phyloP scores from a whole-genome alignment of 148 eudicot genomes.

The Polygonum maritimum region DNA sequence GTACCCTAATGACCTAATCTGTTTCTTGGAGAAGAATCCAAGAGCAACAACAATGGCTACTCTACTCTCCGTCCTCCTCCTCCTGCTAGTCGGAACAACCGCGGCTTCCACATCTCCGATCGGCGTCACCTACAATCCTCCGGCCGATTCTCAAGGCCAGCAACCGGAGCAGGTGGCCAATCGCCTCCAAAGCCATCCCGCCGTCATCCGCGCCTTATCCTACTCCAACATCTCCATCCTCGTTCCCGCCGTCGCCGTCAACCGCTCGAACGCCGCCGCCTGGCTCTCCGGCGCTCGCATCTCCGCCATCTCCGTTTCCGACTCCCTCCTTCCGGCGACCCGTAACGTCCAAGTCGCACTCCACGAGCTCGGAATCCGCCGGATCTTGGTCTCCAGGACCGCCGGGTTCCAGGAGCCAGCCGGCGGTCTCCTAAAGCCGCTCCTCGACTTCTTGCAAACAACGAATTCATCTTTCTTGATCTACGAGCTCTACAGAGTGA shows the following conservation, averaged over 20 bases:
- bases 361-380: conserved; percentile 37
- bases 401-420: conserved; percentile 52
- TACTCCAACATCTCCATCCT: conserved; percentile 57
- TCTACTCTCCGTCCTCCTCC: not conserved
- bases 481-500: conserved; percentile 30
- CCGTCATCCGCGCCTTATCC: conserved; percentile 49
- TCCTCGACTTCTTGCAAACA: conserved; percentile 47
- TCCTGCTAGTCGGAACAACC: not conserved
- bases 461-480: conserved; percentile 57
- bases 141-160: conserved; percentile 11
- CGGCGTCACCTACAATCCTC: conserved; percentile 24
- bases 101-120: conserved; percentile 4
- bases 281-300: conserved; percentile 54
- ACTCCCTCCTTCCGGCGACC: conserved; percentile 44
- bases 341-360: conserved; percentile 42
- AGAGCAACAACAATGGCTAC: not conserved
- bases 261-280: conserved; percentile 19
- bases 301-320: conserved; percentile 45
- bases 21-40: not conserved
- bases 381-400: conserved; percentile 53
- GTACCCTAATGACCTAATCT: not conserved
- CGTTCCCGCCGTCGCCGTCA: conserved; percentile 27
- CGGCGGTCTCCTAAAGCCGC: conserved; percentile 28
- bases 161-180: conserved; percentile 27
- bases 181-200: conserved; percentile 32